Conservation (phyloP, 1,139 yeast species). For the Protomyces arabidopsidicola region DNA sequence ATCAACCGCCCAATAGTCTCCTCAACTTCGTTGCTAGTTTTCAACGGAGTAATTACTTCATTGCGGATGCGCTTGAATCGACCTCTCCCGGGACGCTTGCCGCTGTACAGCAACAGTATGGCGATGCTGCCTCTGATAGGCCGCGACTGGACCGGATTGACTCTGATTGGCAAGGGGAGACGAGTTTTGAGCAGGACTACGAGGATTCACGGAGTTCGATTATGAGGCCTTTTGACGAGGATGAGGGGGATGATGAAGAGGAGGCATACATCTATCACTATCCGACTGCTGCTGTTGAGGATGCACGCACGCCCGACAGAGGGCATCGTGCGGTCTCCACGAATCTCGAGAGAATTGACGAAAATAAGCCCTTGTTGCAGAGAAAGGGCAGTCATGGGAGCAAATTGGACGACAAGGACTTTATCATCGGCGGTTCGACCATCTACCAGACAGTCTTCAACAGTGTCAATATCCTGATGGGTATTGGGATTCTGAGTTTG, state of each 20-base stretch:
- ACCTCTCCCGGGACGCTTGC: conserved; percentile 12
- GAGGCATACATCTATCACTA: conserved; percentile 19
- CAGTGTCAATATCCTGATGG: conserved; percentile 77
- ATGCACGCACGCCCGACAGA: conserved; percentile 8
- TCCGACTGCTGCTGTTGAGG: not conserved
- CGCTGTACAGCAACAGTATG: not conserved
- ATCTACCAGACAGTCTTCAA: conserved; percentile 75
- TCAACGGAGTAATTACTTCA: conserved; percentile 19
- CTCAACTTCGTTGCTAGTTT: conserved; percentile 17
- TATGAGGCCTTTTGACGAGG: not conserved
- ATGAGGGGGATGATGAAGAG: conserved; percentile 12
- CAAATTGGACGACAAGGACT: conserved; percentile 5
- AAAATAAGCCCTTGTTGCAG: conserved; percentile 14
- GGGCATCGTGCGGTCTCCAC: conserved; percentile 11
- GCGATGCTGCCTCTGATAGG: conserved; percentile 1
- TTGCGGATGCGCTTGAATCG: conserved; percentile 24
- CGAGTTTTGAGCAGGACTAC: conserved; percentile 1
- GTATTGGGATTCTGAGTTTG: conserved; percentile 77
- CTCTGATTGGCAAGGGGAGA: conserved; percentile 23
- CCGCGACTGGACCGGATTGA: conserved; percentile 20
- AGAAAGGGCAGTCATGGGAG: not conserved
- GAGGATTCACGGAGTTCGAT: conserved; percentile 1
- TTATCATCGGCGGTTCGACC: conserved; percentile 11
- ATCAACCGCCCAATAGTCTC: conserved; percentile 8
- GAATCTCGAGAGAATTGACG: conserved; percentile 4